Percentiles rank a stretch among this genome's conserved stretches.
Conservation (phyloP, 495 filamentous ascomycete species). For the Penicillium roqueforti region DNA sequence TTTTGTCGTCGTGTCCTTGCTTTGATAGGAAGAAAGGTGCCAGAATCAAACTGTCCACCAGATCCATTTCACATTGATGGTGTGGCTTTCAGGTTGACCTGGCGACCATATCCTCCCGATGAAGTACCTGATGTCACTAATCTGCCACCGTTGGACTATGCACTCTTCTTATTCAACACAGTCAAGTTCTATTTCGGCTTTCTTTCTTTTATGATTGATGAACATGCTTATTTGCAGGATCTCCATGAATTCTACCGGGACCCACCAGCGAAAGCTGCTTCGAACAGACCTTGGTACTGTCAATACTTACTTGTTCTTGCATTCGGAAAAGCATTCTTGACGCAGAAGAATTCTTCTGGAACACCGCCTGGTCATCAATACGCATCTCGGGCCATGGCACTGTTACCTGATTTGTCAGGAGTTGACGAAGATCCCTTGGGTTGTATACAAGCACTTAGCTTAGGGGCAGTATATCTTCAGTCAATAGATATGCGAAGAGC, state of each 20-base stretch:
- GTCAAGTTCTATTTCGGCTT: conserved; percentile 39
- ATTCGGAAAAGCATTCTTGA: conserved; percentile 39
- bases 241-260: conserved; percentile 32
- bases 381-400: conserved; percentile 36
- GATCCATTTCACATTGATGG: conserved; percentile 36
- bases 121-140: conserved; percentile 31
- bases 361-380: conserved; percentile 33
- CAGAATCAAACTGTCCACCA: conserved; percentile 24
- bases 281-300: conserved; percentile 33
- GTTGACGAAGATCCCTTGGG: conserved; percentile 31
- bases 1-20: conserved; percentile 31
- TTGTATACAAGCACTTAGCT: conserved; percentile 33
- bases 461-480: conserved; percentile 35
- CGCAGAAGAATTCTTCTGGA: conserved; percentile 26
- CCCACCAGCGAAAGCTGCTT: conserved; percentile 21
- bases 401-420: conserved; percentile 34
- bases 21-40: conserved; percentile 25
- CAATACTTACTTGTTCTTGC: conserved; percentile 40
- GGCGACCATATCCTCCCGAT: conserved; percentile 28
- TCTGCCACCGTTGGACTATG: conserved; percentile 35
- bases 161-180: conserved; percentile 36
- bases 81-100: conserved; percentile 34
- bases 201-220: conserved; percentile 38
- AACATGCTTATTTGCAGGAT: conserved; percentile 29
- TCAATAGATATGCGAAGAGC: conserved; percentile 37